Percentiles rank a stretch among this genome's conserved stretches.
Conservation (phyloP, 2,329 filamentous ascomycete genomes). For the Xylaria polymorpha region DNA sequence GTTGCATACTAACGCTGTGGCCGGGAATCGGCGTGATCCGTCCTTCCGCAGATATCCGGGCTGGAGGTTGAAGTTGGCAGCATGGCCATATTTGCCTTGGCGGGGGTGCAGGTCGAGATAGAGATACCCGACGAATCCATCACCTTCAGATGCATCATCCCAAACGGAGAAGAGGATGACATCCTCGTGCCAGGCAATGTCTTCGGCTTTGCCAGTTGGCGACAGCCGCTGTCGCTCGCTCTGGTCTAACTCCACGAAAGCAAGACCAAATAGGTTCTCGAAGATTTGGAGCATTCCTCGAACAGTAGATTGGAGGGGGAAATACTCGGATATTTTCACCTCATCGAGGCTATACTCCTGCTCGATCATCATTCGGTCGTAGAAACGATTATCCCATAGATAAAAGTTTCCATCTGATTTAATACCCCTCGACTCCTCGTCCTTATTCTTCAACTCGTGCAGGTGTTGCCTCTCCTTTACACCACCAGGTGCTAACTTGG, state of each 20-base stretch:
- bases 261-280: slow-evolving; percentile 82
- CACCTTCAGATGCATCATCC: slow-evolving; percentile 78
- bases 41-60: slow-evolving; percentile 75
- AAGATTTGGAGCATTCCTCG: slow-evolving; percentile 85
- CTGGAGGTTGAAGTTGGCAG: slow-evolving; percentile 85
- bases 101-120: slow-evolving; percentile 85
- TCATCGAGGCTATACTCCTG: slow-evolving; percentile 84
- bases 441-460: slow-evolving; percentile 78
- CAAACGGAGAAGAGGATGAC: slow-evolving; percentile 87
- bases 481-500: slow-evolving; percentile 75
- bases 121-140: slow-evolving; percentile 81
- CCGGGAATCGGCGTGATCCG: slow-evolving; percentile 78
- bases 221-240: slow-evolving; percentile 74
- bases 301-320: slow-evolving; percentile 79
- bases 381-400: slow-evolving; percentile 85
- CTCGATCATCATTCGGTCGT: slow-evolving; percentile 83
- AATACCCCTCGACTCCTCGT: slow-evolving; percentile 69
- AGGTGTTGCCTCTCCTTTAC: slow-evolving; percentile 76
- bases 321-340: slow-evolving; percentile 84
- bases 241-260: slow-evolving; percentile 77
- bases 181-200: slow-evolving; percentile 85
- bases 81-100: slow-evolving; percentile 85
- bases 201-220: slow-evolving; percentile 73
- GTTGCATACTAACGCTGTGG: slow-evolving; percentile 85
- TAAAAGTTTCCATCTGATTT: slow-evolving; percentile 77